phyloP scores from a whole-genome alignment of 805 yeast species.

The Candida quercuum region DNA sequence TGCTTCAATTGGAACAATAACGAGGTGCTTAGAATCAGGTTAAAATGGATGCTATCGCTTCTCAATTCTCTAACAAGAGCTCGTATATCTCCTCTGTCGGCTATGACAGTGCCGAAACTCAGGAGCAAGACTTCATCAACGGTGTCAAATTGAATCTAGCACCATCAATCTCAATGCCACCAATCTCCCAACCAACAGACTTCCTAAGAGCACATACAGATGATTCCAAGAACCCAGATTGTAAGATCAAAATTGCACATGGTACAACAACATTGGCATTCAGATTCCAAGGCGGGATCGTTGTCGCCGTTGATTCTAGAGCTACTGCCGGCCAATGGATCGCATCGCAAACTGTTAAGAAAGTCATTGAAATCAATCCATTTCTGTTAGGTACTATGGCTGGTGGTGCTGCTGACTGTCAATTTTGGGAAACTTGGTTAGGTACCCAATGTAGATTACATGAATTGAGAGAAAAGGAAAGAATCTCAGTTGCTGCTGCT shows the following conservation, averaged over 20 bases:
- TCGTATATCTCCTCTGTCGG: constrained; percentile 12
- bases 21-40: not conserved
- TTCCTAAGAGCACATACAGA: constrained; percentile 98
- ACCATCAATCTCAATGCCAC: constrained; percentile 71
- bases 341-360: constrained; percentile 96
- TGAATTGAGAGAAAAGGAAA: constrained; percentile 89
- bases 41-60: constrained; percentile 21
- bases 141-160: constrained; percentile 31
- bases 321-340: constrained; percentile 98
- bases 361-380: constrained; percentile 95
- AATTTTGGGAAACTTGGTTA: constrained; percentile 98
- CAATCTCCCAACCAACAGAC: constrained; percentile 83
- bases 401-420: constrained; percentile 99
- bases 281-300: constrained; percentile 91
- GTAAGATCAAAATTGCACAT: constrained; percentile 93
- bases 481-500: constrained; percentile 95
- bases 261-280: constrained; percentile 99
- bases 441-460: constrained; percentile 95
- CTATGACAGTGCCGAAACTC: constrained; percentile 25
- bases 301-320: constrained; percentile 96
- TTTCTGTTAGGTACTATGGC: constrained; percentile 96
- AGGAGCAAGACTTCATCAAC: constrained; percentile 29
- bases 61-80: constrained; percentile 17
- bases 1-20: not conserved
- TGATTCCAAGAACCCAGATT: constrained; percentile 87